These are phyloP conservation scores for Salvia miltiorrhiza DNA, from an alignment of 257 asterid genomes.

Conservation along the genomic window DNA sequence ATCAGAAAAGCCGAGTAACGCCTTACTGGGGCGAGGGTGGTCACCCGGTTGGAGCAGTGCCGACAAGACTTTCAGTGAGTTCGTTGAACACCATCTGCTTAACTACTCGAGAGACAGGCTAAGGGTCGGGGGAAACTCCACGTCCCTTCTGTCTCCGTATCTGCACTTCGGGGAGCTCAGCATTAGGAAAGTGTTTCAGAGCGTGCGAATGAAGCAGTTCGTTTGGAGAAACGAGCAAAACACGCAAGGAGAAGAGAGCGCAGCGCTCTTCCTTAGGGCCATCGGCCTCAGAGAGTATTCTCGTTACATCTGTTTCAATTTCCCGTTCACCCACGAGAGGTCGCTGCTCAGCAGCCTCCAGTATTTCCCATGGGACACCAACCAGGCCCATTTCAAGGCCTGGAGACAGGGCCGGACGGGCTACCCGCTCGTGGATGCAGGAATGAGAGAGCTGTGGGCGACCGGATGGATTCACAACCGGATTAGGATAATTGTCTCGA, in stretches of 20 bases:
- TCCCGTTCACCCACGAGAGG: constrained; percentile 79
- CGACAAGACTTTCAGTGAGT: constrained; percentile 63
- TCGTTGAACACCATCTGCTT: constrained; percentile 54
- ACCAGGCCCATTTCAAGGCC: constrained; percentile 64
- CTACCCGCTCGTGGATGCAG: constrained; percentile 90
- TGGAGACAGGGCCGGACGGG: constrained; percentile 97
- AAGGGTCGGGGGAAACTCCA: constrained; percentile 63
- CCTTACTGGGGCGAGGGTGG: constrained; percentile 83
- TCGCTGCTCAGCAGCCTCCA: constrained; percentile 53
- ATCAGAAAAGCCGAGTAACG: constrained; percentile 83
- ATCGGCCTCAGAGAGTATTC: constrained; percentile 84
- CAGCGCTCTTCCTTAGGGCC: constrained; percentile 53
- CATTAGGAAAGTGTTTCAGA: constrained; percentile 58
- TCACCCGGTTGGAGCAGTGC: constrained; percentile 91
- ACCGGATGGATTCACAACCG: constrained; percentile 93
- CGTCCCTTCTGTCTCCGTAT: constrained; percentile 81
- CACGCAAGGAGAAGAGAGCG: constrained; percentile 51
- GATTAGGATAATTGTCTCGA: constrained; percentile 74
- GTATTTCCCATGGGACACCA: constrained; percentile 79
- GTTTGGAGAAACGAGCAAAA: constrained; percentile 65
- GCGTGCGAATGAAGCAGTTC: constrained; percentile 53
- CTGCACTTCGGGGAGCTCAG: constrained; percentile 92
- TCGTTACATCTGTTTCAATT: constrained; percentile 88
- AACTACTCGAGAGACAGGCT: constrained; percentile 65
- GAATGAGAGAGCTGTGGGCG: constrained; percentile 98